Evolutionary conservation across 805 yeast genomes (phyloP).

Genomic region (Pichia phayaonensis): DNA sequence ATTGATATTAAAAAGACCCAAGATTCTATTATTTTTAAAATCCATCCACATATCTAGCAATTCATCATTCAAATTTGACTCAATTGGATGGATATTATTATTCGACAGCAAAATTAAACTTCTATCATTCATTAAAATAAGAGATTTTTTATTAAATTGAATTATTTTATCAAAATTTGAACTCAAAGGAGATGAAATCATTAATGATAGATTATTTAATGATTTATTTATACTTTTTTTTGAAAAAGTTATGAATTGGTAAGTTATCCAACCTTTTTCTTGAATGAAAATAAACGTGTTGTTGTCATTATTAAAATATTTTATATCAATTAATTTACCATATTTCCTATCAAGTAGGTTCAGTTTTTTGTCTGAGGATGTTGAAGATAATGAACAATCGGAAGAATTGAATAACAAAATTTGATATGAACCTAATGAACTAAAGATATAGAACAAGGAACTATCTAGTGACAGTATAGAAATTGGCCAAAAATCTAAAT

Average conservation of each 20-base stretch:
- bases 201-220: slow-evolving; percentile 9
- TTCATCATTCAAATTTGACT: background rate
- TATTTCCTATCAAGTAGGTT: slow-evolving; percentile 11
- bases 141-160: slow-evolving; percentile 10
- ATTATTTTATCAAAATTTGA: slow-evolving; percentile 14
- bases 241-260: slow-evolving; percentile 13
- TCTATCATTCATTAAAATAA: slow-evolving; percentile 17
- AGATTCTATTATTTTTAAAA: background rate
- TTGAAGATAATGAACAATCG: background rate
- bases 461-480: slow-evolving; percentile 16
- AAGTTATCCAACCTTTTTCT: slow-evolving; percentile 26
- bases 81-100: slow-evolving; percentile 8
- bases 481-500: slow-evolving; percentile 20
- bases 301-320: background rate
- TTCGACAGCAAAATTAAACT: slow-evolving; percentile 13
- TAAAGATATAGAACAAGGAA: slow-evolving; percentile 13
- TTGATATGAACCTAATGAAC: slow-evolving; percentile 8
- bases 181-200: slow-evolving; percentile 21
- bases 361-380: slow-evolving; percentile 2
- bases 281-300: slow-evolving; percentile 21
- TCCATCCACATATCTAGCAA: background rate
- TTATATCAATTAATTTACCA: slow-evolving; percentile 18
- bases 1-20: slow-evolving; percentile 6
- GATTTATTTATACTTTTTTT: background rate
- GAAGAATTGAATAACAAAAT: background rate